phyloP scores from a whole-genome alignment of 2,329 filamentous ascomycete genomes.

The Epichloe typhina region DNA sequence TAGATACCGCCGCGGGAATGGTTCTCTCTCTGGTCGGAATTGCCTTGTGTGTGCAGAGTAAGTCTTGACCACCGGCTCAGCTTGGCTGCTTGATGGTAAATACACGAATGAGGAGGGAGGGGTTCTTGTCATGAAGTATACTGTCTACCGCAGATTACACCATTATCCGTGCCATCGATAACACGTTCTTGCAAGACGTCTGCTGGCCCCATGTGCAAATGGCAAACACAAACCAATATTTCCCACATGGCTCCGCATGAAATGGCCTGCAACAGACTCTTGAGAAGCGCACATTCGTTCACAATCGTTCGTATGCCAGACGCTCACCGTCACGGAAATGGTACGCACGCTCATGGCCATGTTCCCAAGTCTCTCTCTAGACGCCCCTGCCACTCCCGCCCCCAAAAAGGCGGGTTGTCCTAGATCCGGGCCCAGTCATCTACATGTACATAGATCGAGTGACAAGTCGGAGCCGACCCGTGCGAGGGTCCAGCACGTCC shows the following conservation, averaged over 20 bases:
- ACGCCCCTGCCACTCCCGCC: too few relatives aligned
- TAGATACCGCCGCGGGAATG: slow-evolving; percentile 79
- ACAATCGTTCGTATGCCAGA: too few relatives aligned
- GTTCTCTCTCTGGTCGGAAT: slow-evolving; percentile 66
- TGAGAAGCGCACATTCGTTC: too few relatives aligned
- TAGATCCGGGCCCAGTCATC: too few relatives aligned
- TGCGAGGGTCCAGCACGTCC: too few relatives aligned
- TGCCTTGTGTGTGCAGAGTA: slow-evolving; percentile 67
- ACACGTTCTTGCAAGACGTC: too few relatives aligned
- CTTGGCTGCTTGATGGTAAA: neutral
- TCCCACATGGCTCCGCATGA: neutral
- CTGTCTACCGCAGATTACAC: neutral
- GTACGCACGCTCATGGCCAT: too few relatives aligned
- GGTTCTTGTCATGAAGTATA: neutral
- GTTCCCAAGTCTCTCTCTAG: too few relatives aligned
- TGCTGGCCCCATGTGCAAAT: neutral
- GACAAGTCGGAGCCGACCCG: too few relatives aligned
- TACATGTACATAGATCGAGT: too few relatives aligned
- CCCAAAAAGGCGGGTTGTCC: too few relatives aligned
- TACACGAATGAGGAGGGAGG: neutral
- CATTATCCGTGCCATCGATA: neutral
- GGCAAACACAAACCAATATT: neutral
- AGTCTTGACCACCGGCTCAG: slow-evolving; percentile 20
- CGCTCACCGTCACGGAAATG: too few relatives aligned
- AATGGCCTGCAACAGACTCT: neutral